Conservation (phyloP, 768 basidiomycete species). For the Glaciozyma antarctica region DNA sequence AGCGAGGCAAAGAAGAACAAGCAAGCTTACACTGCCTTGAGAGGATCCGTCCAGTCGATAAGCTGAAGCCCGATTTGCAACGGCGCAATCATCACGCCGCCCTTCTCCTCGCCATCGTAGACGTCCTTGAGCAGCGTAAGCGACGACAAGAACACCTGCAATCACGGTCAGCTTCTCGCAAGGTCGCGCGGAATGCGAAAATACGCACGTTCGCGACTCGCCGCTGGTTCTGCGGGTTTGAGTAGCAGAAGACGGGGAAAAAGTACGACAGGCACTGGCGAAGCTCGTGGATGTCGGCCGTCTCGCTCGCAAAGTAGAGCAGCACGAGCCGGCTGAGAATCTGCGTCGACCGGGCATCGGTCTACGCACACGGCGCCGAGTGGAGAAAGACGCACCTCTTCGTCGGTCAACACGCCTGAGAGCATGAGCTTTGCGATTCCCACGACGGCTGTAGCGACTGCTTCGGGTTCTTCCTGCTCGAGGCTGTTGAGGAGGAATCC, state of each 20-base stretch:
- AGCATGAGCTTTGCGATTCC: conserved; percentile 81
- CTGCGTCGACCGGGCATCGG: conserved; percentile 34
- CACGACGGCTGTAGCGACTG: conserved; percentile 62
- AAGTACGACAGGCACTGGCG: conserved; percentile 80
- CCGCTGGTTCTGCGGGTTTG: conserved; percentile 62
- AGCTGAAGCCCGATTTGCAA: conserved; percentile 42
- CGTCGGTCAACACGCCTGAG: conserved; percentile 62
- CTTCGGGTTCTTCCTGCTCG: conserved; percentile 52
- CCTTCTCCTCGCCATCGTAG: conserved; percentile 40
- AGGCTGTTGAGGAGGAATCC: conserved; percentile 56
- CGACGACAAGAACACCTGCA: conserved; percentile 41
- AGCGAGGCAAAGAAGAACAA: too few species aligned
- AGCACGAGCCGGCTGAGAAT: conserved; percentile 48
- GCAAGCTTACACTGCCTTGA: conserved; percentile 40
- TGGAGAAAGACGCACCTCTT: conserved; percentile 47
- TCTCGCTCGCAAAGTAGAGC: conserved; percentile 70
- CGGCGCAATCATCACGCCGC: conserved; percentile 37
- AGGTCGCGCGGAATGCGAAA: neutral
- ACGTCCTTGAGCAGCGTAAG: conserved; percentile 40
- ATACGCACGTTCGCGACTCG: conserved; percentile 55
- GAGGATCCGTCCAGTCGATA: conserved; percentile 45
- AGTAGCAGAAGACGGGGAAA: conserved; percentile 76
- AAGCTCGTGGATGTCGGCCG: conserved; percentile 67
- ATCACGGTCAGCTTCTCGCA: neutral
- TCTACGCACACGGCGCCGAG: too few species aligned